Percentiles rank a stretch among this genome's conserved stretches.
Evolutionary conservation across 208 protist species (phyloP).

Genomic region (Trypanosoma congolense): DNA sequence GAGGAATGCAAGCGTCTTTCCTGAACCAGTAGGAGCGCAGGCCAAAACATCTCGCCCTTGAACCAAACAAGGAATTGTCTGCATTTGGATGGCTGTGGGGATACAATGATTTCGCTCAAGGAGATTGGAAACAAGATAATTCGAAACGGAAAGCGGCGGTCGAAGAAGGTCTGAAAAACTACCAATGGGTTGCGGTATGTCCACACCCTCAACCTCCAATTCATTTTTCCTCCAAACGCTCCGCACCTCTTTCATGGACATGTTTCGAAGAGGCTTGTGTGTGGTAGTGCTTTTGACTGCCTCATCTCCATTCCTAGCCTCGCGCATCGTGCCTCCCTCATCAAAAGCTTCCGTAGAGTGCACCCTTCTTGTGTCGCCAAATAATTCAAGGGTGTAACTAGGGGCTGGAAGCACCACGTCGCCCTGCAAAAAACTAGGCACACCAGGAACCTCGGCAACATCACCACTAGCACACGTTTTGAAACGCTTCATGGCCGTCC

Average conservation of each 20-base stretch:
- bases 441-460: neutral
- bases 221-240: constrained; percentile 84
- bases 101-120: constrained; percentile 77
- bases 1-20: constrained; percentile 95
- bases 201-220: constrained; percentile 65
- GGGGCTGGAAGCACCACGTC: constrained; percentile 29
- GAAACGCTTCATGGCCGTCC: constrained; percentile 58
- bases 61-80: constrained; percentile 92
- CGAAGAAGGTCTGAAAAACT: constrained; percentile 82
- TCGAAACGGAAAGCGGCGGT: constrained; percentile 68
- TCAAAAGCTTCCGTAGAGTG: neutral
- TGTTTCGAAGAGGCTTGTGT: constrained; percentile 53
- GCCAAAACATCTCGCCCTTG: constrained; percentile 84
- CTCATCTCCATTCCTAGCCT: neutral
- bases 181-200: constrained; percentile 76
- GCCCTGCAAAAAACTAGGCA: constrained; percentile 13
- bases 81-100: constrained; percentile 97
- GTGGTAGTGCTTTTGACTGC: constrained; percentile 2
- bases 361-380: constrained; percentile 19
- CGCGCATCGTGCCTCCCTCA: neutral
- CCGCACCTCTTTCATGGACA: constrained; percentile 70
- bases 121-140: constrained; percentile 77
- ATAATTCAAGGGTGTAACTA: constrained; percentile 50
- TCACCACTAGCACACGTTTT: constrained; percentile 20
- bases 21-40: constrained; percentile 89